Percentiles rank a stretch among this genome's conserved stretches.
phyloP scores from a whole-genome alignment of 164 flowering plant genomes.

The Magnolia sinica region DNA sequence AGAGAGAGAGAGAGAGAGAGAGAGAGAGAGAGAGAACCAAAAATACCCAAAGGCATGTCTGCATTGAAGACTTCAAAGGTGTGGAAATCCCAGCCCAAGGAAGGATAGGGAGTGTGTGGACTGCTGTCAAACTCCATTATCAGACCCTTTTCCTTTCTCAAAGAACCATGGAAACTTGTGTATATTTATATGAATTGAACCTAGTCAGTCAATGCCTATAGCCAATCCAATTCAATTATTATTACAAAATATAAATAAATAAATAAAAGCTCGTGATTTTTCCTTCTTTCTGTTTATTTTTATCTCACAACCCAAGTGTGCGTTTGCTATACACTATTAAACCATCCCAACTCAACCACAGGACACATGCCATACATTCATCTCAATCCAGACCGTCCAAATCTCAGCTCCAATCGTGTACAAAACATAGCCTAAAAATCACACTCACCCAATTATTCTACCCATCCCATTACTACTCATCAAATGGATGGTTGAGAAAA shows the following conservation, averaged over 20 bases:
- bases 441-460: neutral
- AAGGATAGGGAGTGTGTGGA: slow-evolving; percentile 7
- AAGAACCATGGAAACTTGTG: neutral
- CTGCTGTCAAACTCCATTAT: slow-evolving; percentile 12
- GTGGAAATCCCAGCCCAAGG: slow-evolving; percentile 23
- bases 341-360: neutral
- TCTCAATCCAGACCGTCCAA: neutral
- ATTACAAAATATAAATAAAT: neutral
- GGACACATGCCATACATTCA: no score
- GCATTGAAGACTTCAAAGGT: slow-evolving; percentile 16
- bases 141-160: neutral
- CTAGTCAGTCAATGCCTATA: slow-evolving; percentile 14
- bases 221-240: neutral
- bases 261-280: neutral
- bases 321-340: neutral
- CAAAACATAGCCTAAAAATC: neutral
- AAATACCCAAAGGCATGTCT: slow-evolving; percentile 11
- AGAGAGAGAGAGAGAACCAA: neutral
- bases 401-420: neutral
- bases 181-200: slow-evolving; percentile 1
- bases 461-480: neutral
- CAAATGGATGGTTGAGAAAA: no score
- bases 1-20: neutral
- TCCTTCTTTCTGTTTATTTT: neutral
- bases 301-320: neutral